A percentile compares a stretch with the other conserved stretches of the same genome.
Conservation (phyloP, 805 yeast species). For the Scheffersomyces coipomensis region DNA sequence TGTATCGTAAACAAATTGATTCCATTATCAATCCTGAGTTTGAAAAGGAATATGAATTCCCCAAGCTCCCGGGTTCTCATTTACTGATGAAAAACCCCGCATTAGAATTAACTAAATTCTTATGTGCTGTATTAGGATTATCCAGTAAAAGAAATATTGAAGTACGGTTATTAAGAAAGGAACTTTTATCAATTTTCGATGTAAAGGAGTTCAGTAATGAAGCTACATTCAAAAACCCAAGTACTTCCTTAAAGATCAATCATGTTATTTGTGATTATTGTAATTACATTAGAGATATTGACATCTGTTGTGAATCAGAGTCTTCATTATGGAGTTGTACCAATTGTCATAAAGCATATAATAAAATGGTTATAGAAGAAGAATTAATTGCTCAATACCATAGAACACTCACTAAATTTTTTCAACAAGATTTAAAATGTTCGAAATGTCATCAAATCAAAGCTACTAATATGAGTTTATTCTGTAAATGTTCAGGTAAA, state of each 20-base stretch:
- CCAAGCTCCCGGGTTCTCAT: constrained; percentile 74
- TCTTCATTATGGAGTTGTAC: constrained; percentile 58
- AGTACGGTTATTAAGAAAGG: constrained; percentile 71
- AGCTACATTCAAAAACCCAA: constrained; percentile 72
- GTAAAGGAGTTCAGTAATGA: constrained; percentile 81
- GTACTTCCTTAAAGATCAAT: constrained; percentile 63
- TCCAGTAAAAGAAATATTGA: constrained; percentile 67
- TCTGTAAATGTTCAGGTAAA: constrained; percentile 85
- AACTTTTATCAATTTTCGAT: constrained; percentile 69
- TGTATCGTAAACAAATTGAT: constrained; percentile 70
- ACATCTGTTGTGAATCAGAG: constrained; percentile 71
- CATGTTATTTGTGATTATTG: constrained; percentile 81
- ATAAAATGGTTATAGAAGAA: constrained; percentile 76
- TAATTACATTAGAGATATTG: constrained; percentile 70
- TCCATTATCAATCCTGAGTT: constrained; percentile 65
- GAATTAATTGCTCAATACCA: constrained; percentile 64
- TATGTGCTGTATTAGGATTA: constrained; percentile 71
- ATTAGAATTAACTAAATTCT: constrained; percentile 71
- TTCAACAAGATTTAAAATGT: constrained; percentile 81
- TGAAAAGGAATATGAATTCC: constrained; percentile 67
- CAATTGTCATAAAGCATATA: constrained; percentile 63
- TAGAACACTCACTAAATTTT: constrained; percentile 55
- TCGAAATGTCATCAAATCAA: constrained; percentile 68
- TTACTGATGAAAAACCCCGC: constrained; percentile 63
- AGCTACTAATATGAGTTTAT: constrained; percentile 64